These are phyloP conservation scores for Conticribra guillardii DNA, from an alignment of 108 stramenopile genomes.

Conservation along the genomic window DNA sequence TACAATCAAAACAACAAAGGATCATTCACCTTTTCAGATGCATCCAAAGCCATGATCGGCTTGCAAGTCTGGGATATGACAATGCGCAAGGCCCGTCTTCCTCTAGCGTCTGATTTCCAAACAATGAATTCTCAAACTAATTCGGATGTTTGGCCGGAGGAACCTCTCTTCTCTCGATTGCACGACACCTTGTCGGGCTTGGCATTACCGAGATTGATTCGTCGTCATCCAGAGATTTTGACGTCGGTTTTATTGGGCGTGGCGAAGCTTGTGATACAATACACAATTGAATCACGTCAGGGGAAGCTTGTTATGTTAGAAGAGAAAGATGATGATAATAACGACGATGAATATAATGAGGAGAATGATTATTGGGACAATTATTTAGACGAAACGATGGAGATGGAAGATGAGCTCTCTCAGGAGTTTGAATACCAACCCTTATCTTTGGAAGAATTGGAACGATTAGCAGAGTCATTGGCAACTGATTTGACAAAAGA, in stretches of 20 bases:
- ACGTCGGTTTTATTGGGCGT: constrained; percentile 55
- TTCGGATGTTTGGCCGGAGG: constrained; percentile 60
- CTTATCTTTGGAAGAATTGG: constrained; percentile 32
- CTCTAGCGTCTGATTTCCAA: constrained; percentile 21
- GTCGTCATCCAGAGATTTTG: constrained; percentile 65
- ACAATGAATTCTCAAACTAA: not conserved
- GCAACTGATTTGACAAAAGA: constrained; percentile 45
- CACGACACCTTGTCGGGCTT: constrained; percentile 31
- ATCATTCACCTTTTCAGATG: constrained; percentile 35
- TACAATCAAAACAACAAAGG: too few relatives aligned
- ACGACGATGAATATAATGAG: constrained; percentile 23
- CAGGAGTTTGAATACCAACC: constrained; percentile 22
- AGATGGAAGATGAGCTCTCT: constrained; percentile 9
- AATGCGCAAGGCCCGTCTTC: constrained; percentile 32
- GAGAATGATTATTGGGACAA: constrained; percentile 37
- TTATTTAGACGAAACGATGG: constrained; percentile 4
- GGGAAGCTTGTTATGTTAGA: constrained; percentile 17
- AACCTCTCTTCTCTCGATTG: constrained; percentile 59
- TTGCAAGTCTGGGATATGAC: constrained; percentile 21
- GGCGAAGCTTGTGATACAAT: constrained; percentile 51
- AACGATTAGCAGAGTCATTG: constrained; percentile 46
- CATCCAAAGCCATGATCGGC: constrained; percentile 29
- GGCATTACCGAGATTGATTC: constrained; percentile 64
- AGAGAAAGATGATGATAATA: constrained; percentile 8
- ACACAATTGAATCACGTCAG: constrained; percentile 17